These are phyloP conservation scores for Aspergillus neoniger DNA, from an alignment of 2,329 filamentous ascomycete species.

Conservation along the genomic window DNA sequence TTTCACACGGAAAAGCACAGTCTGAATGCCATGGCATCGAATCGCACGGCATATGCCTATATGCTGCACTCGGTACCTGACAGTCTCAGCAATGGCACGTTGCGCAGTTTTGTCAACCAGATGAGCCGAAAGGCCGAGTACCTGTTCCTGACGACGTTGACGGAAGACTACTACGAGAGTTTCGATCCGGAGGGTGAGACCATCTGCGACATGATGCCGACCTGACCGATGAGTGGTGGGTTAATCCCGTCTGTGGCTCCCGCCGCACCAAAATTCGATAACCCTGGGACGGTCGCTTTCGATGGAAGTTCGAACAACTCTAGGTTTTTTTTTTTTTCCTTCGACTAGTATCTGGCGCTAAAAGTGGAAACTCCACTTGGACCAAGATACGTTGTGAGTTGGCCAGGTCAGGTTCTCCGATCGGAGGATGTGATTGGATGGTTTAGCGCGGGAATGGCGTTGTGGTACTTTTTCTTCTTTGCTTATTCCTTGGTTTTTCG, in stretches of 20 bases:
- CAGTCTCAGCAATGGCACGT: conserved; percentile 6
- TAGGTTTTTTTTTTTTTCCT: background rate
- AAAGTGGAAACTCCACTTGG: background rate
- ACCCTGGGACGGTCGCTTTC: background rate
- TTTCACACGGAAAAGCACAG: conserved; percentile 4
- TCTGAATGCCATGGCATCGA: background rate
- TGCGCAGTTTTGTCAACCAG: conserved; percentile 11
- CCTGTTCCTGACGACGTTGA: conserved; percentile 13
- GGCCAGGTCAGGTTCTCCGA: too few species aligned
- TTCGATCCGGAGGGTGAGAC: conserved; percentile 13
- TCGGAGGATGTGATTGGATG: background rate
- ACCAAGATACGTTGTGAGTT: background rate
- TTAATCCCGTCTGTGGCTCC: background rate
- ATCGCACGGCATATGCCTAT: conserved; percentile 12
- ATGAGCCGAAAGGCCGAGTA: conserved; percentile 16
- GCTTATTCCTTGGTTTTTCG: background rate
- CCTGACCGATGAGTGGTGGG: background rate
- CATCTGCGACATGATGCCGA: conserved; percentile 15
- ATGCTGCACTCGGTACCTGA: conserved; percentile 16
- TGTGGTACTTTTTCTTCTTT: background rate
- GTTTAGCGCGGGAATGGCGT: too few species aligned
- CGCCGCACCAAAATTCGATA: background rate
- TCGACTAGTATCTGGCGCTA: conserved; percentile 1
- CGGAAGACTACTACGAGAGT: conserved; percentile 13
- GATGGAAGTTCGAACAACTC: too few species aligned